phyloP scores from a whole-genome alignment of 768 basidiomycete genomes.

The Lactarius hengduanensis region DNA sequence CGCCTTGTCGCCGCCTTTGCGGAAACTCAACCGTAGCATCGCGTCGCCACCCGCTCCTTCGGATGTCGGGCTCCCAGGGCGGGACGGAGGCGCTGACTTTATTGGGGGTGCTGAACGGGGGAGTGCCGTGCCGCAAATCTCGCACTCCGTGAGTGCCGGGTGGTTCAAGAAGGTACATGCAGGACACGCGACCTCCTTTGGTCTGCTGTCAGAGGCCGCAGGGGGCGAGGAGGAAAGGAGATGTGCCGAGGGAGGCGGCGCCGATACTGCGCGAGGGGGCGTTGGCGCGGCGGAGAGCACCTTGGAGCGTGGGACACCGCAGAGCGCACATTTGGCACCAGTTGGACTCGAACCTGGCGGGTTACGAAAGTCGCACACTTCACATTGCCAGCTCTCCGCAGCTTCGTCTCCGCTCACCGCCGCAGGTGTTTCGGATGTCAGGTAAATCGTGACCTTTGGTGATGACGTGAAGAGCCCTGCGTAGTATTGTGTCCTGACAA shows the following conservation, averaged over 20 bases:
- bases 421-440: conserved; percentile 39
- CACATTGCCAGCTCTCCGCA: conserved; percentile 75
- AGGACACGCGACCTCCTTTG: conserved; percentile 60
- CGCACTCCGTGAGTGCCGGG: conserved; percentile 67
- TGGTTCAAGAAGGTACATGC: conserved; percentile 94
- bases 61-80: conserved; percentile 52
- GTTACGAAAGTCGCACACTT: conserved; percentile 85
- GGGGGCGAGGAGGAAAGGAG: conserved; percentile 43
- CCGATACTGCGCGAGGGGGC: conserved; percentile 29
- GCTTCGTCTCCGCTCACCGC: conserved; percentile 31
- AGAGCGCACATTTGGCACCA: conserved; percentile 70
- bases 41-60: conserved; percentile 39
- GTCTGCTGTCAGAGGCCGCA: conserved; percentile 36
- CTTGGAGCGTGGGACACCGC: conserved; percentile 67
- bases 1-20: conserved; percentile 83
- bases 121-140: conserved; percentile 80
- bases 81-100: conserved; percentile 65
- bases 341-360: conserved; percentile 70
- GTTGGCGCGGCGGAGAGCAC: conserved; percentile 33
- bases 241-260: conserved; percentile 32
- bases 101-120: conserved; percentile 36
- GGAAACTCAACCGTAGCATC: conserved; percentile 82
- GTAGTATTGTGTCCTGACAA: conserved; percentile 83
- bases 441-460: conserved; percentile 79
- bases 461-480: conserved; percentile 88